Evolutionary conservation across 352 stramenopile species (phyloP).

Genomic region (Pythium myriotylum): DNA sequence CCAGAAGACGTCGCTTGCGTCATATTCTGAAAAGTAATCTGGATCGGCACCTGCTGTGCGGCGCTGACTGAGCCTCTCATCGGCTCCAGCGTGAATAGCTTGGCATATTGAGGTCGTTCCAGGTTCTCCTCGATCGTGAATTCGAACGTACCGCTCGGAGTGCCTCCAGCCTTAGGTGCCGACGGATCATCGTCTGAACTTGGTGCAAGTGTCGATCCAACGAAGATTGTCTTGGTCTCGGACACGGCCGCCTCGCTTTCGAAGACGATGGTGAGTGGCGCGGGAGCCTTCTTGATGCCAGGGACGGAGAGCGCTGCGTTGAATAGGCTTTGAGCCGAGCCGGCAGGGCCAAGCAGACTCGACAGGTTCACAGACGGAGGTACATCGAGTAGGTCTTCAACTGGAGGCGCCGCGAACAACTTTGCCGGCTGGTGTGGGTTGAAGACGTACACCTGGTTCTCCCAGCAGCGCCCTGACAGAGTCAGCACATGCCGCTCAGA

Average conservation of each 20-base stretch:
- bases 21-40: constrained; percentile 51
- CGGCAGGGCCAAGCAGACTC: constrained; percentile 22
- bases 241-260: constrained; percentile 26
- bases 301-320: constrained; percentile 23
- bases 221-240: constrained; percentile 30
- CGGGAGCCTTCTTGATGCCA: constrained; percentile 47
- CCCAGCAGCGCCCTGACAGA: constrained; percentile 69
- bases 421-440: constrained; percentile 24
- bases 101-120: constrained; percentile 46
- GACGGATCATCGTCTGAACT: constrained; percentile 9
- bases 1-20: not conserved
- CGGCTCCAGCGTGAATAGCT: constrained; percentile 71
- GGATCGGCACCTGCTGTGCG: constrained; percentile 58
- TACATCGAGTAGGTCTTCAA: constrained; percentile 77
- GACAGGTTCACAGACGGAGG: constrained; percentile 48
- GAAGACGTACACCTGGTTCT: constrained; percentile 78
- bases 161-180: constrained; percentile 11
- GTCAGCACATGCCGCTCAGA: constrained; percentile 61
- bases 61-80: constrained; percentile 57
- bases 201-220: constrained; percentile 49
- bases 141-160: constrained; percentile 52
- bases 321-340: constrained; percentile 6
- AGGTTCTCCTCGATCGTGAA: constrained; percentile 53
- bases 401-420: constrained; percentile 18
- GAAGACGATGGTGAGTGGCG: constrained; percentile 53